Percentiles rank a stretch among this genome's conserved stretches.
These are phyloP conservation scores for Bryoerythrophyllum caledonicum DNA, from an alignment of 225 moss, liverwort and hornwort species.

Conservation along the genomic window DNA sequence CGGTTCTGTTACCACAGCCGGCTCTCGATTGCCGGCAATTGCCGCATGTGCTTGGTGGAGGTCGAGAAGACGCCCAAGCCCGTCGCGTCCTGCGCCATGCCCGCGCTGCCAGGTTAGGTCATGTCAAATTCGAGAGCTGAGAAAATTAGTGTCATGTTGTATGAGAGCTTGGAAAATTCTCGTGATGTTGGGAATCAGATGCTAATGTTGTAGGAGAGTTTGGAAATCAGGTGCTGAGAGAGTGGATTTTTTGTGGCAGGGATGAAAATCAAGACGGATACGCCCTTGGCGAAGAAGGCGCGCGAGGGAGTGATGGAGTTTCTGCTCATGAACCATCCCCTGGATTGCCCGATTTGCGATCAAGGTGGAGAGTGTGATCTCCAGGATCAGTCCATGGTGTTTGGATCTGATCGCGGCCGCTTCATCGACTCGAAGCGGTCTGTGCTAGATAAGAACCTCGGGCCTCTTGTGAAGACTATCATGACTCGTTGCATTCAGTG, in stretches of 20 bases:
- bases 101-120: constrained; percentile 72
- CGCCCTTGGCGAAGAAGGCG: constrained; percentile 93
- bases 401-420: constrained; percentile 87
- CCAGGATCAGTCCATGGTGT: constrained; percentile 96
- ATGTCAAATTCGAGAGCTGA: background rate
- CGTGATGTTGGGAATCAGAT: too few species aligned
- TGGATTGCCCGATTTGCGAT: constrained; percentile 99
- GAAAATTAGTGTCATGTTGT: background rate
- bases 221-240: background rate
- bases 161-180: too few species aligned
- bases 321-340: constrained; percentile 90
- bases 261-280: constrained; percentile 95
- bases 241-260: constrained; percentile 44
- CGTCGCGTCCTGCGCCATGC: constrained; percentile 96
- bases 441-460: constrained; percentile 88
- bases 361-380: constrained; percentile 98
- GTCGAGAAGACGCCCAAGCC: constrained; percentile 97
- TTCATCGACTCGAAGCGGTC: constrained; percentile 72
- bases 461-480: constrained; percentile 94
- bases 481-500: constrained; percentile 99
- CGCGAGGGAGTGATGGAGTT: constrained; percentile 99
- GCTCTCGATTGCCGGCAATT: constrained; percentile 93
- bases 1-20: constrained; percentile 96
- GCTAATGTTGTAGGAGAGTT: too few species aligned
- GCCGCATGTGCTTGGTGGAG: constrained; percentile 98